These are phyloP conservation scores for Fusarium nisikadoi DNA, from an alignment of 2,329 filamentous ascomycete species.

Conservation along the genomic window DNA sequence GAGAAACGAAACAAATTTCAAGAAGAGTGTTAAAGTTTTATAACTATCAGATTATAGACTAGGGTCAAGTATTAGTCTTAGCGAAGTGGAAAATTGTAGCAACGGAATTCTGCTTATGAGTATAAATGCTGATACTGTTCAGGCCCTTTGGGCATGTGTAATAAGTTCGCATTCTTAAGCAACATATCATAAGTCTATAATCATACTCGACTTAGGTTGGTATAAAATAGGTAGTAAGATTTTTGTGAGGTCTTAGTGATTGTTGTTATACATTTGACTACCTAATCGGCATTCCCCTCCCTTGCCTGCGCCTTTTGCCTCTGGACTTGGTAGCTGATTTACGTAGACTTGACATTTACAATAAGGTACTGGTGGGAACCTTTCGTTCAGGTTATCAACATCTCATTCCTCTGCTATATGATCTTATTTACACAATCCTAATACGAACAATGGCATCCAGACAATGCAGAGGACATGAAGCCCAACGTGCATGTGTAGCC, in stretches of 20 bases:
- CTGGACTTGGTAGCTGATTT: not conserved
- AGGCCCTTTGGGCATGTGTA: not conserved
- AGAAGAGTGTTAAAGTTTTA: not conserved
- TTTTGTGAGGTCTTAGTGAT: not conserved
- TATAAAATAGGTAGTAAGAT: not conserved
- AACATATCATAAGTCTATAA: not conserved
- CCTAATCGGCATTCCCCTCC: not conserved
- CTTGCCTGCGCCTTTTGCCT: not conserved
- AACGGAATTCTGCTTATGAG: not conserved
- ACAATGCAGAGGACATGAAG: not conserved
- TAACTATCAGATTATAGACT: not conserved
- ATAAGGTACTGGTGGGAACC: not conserved
- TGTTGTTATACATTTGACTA: not conserved
- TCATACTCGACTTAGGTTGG: not conserved
- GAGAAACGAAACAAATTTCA: not conserved
- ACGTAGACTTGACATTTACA: not conserved
- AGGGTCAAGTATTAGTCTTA: not conserved
- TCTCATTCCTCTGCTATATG: not conserved
- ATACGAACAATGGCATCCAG: not conserved
- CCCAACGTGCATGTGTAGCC: slow-evolving; percentile 3
- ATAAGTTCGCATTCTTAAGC: not conserved
- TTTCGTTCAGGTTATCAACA: not conserved
- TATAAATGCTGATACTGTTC: not conserved
- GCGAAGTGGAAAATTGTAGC: not conserved
- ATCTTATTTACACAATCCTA: not conserved